Conservation (phyloP, 2,329 filamentous ascomycete genomes). For the Stemphylium lycopersici region DNA sequence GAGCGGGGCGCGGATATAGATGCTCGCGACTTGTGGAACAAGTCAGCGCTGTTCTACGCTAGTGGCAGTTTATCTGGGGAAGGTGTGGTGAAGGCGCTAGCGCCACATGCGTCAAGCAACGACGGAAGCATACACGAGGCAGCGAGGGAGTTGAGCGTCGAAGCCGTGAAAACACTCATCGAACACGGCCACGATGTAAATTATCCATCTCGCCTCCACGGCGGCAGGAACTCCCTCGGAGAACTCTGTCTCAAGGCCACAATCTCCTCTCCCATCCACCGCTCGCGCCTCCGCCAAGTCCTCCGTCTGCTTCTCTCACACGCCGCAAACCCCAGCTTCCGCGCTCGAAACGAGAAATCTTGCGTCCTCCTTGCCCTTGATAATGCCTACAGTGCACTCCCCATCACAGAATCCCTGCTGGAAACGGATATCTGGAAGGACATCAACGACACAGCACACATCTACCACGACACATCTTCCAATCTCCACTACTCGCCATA, state of each 20-base stretch:
- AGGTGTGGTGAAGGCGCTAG: constrained; percentile 50
- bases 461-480: constrained; percentile 48
- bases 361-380: constrained; percentile 65
- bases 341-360: constrained; percentile 63
- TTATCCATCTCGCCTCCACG: constrained; percentile 67
- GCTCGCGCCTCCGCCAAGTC: constrained; percentile 48
- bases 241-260: constrained; percentile 67
- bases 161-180: constrained; percentile 63
- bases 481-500: constrained; percentile 67
- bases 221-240: constrained; percentile 67
- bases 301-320: constrained; percentile 63
- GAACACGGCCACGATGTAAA: constrained; percentile 67
- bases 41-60: constrained; percentile 66
- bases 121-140: constrained; percentile 73
- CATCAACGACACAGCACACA: constrained; percentile 65
- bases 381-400: constrained; percentile 60
- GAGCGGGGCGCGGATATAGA: constrained; percentile 66
- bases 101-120: constrained; percentile 64
- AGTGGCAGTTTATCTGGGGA: constrained; percentile 55
- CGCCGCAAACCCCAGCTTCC: constrained; percentile 62
- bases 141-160: constrained; percentile 63
- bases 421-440: constrained; percentile 70
- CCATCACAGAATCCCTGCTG: constrained; percentile 63
- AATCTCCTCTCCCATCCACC: constrained; percentile 46
- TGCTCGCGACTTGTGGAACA: constrained; percentile 61